Evolutionary conservation across 2,329 filamentous ascomycete genomes (phyloP).

Genomic region (Epicoccum sorghinum): DNA sequence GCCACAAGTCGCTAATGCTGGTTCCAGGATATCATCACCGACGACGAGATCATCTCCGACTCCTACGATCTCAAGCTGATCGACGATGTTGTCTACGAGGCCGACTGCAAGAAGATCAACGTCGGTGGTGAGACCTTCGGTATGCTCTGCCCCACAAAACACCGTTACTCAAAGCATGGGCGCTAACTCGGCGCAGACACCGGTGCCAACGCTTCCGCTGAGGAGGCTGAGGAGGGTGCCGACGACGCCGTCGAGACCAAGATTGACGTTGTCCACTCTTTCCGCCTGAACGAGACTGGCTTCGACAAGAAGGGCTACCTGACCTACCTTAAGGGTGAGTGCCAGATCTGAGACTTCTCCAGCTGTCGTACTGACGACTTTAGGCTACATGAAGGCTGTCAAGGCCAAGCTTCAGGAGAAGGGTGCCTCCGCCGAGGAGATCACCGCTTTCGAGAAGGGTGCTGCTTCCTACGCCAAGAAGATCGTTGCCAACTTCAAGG

Average conservation of each 20-base stretch:
- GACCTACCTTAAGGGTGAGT: conserved; percentile 79
- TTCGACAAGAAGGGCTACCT: conserved; percentile 92
- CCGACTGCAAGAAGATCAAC: conserved; percentile 88
- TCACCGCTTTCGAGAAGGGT: conserved; percentile 80
- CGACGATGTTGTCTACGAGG: conserved; percentile 83
- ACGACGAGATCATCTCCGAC: conserved; percentile 96
- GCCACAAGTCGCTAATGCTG: conserved; percentile 19
- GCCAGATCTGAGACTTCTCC: neutral
- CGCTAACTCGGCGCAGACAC: conserved; percentile 63
- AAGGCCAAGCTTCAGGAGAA: conserved; percentile 74
- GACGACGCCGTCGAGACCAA: conserved; percentile 76
- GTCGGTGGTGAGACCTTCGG: conserved; percentile 76
- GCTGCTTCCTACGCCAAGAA: conserved; percentile 80
- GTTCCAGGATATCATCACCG: conserved; percentile 81
- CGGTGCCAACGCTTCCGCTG: conserved; percentile 96
- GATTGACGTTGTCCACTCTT: conserved; percentile 92
- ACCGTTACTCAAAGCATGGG: neutral
- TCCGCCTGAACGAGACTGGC: conserved; percentile 78
- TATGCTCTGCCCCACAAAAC: conserved; percentile 44
- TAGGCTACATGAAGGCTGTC: conserved; percentile 91
- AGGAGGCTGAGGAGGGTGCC: conserved; percentile 77
- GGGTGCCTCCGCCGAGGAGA: conserved; percentile 59
- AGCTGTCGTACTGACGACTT: conserved; percentile 9
- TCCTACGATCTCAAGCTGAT: conserved; percentile 83
- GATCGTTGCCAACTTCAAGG: conserved; percentile 85